Evolutionary conservation across 805 yeast species (phyloP), one percentile per base, ranked within the genome.

Genomic region (Suhomyces pyralidae): DNA sequence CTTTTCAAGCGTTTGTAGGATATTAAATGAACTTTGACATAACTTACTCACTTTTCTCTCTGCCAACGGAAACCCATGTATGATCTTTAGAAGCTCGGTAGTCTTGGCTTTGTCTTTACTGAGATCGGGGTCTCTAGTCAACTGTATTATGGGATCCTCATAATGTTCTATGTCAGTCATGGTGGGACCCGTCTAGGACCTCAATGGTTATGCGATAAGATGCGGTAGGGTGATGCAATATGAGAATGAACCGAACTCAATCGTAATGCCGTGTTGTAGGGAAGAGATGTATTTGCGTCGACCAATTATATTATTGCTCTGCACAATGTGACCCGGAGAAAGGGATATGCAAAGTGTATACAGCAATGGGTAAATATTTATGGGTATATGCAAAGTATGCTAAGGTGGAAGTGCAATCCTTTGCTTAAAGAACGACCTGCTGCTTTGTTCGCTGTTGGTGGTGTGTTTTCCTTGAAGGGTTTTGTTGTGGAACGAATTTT

Each of bases 1-100:
- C 54, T 75, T 74, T 63, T 81, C 85, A 42, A 81, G 65, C 44
- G 80, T 77, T 56, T 81, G 74, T 30, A 81, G 64, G 5, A 80
- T 74, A 51, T 75, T 74, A 51, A 81, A 70, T 7, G 78, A 69
- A 30, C 75, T 67, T 51, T 73, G 78, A 59, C 86, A 81, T 60
- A 79, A 70, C 51, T 77, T 72, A 48, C 78, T 75, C 14, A 81
- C 67, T 53, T 73, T 73, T 19, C 73, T 54, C 57, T 79, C 83
- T 1, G 73, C 60, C 30, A 73, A 51, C 7, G 78, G 70, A 48
- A 81, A 79, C 34, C 69, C 70, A 40, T 75, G 75, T 40, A 81
- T 81, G 14, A 76, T 60, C 46, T 59, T 61, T 1, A 79, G 59
- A 7, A 81, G 62, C 55, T 72, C 66, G 14, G 71, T 62, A 0